Base-by-base conservation (phyloP, 2,329 filamentous ascomycete species). In the Mariannaea sp. region DNA sequence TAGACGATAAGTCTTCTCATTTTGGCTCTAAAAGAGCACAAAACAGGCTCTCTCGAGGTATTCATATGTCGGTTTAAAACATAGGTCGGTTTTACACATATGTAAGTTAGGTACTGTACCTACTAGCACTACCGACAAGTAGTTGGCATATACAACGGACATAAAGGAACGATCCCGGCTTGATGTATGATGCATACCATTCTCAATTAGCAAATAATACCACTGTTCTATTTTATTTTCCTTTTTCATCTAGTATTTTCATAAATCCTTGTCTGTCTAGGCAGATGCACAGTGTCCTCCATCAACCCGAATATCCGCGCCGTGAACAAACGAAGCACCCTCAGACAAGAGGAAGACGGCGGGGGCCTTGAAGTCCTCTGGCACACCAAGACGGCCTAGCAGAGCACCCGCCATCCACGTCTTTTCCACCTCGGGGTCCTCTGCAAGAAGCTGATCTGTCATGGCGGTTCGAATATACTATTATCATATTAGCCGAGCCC, bases 261-360 rank as follows among this genome's bases (percentile, higher is more conserved):
- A 7, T 19, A 17, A 13, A 19, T 17, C 24, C 12, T 17, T 29
- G n/a, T 27, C 42, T 57, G 72, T 22, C n/a, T n/a, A n/a, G n/a
- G 70, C 68, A 13, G 71, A 73, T 1, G 71, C 71, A 19, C 71
- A 73, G 64, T 85, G 82, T 1, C 82, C 82, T 44, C 82, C 82
- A 63, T 85, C 82, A 29, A 85, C 79, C 13, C 81, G 65, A 57
- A 85, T 59, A 38, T 82, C 80, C 10, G 77, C 75, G 0, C 81
- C 82, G 1, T 82, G 84, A 74, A 85, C 83, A 60, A 81, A 85
- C 1, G 74, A 74, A 58, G 79, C 82, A 0, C 80, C 81, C 56
- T 80, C 76, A 12, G 80, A 79, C n/a, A 84, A 59, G 42, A 83
- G 71, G 61, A 84, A 85, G 7, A 85, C 72, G 2, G 78, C 79